Percentiles rank a stretch among this genome's conserved stretches.
Evolutionary conservation across 768 basidiomycete species (phyloP).

Genomic region (Auricularia heimuer): DNA sequence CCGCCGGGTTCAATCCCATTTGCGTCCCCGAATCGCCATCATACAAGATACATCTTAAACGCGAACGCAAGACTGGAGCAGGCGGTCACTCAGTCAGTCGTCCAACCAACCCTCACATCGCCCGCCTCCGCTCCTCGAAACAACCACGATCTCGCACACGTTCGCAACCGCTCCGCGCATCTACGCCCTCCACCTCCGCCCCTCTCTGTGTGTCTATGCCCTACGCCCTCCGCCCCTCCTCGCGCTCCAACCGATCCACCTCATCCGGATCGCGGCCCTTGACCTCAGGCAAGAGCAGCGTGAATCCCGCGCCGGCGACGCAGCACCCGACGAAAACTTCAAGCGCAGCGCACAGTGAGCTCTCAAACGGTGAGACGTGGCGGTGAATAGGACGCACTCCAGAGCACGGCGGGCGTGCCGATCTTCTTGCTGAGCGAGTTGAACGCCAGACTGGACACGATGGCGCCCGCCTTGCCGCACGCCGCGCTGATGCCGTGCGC

Average conservation of each 20-base stretch:
- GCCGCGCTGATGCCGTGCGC: constrained; percentile 74
- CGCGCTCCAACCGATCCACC: constrained; percentile 30
- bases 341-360: background rate
- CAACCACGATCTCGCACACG: too few relatives aligned
- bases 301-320: constrained; percentile 17
- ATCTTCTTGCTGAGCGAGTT: constrained; percentile 50
- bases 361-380: constrained; percentile 5
- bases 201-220: too few relatives aligned
- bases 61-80: too few relatives aligned
- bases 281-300: constrained; percentile 43
- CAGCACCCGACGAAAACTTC: background rate
- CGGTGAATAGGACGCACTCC: constrained; percentile 43
- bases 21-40: too few relatives aligned
- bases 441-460: constrained; percentile 66
- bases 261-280: constrained; percentile 41
- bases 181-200: too few relatives aligned
- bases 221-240: too few relatives aligned
- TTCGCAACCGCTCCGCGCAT: too few relatives aligned
- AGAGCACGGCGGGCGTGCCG: constrained; percentile 56
- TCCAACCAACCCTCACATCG: too few relatives aligned
- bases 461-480: constrained; percentile 64
- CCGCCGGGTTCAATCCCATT: too few relatives aligned
- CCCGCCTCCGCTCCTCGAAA: too few relatives aligned
- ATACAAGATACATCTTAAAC: too few relatives aligned
- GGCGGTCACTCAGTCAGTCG: too few relatives aligned